A percentile compares a stretch with the other conserved stretches of the same genome.
Conservation (phyloP, 345 rosid genomes). For the Jatropha curcas region DNA sequence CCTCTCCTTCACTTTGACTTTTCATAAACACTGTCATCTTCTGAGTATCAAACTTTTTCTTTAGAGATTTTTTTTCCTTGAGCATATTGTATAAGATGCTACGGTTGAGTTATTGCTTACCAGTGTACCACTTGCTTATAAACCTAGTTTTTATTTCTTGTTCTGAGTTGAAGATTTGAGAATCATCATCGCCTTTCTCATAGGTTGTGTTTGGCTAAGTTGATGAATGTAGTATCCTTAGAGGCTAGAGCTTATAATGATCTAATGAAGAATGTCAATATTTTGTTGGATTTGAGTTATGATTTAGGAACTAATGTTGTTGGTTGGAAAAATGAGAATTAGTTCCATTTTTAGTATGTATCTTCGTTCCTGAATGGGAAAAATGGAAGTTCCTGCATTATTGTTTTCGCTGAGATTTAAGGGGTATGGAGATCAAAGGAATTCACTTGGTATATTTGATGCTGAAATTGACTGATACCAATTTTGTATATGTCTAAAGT, state of each 20-base stretch:
- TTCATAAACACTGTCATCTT: neutral
- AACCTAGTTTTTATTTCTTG: neutral
- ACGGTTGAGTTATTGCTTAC: neutral
- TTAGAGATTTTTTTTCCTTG: neutral
- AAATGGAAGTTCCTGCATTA: too few species aligned
- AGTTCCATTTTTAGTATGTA: too few species aligned
- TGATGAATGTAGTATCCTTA: neutral
- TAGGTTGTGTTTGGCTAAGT: neutral
- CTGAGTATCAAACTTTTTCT: neutral
- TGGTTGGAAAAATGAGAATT: too few species aligned
- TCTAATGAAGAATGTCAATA: neutral
- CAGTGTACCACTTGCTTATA: neutral
- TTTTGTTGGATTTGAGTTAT: conserved; percentile 1
- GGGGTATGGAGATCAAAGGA: neutral
- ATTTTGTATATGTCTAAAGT: neutral
- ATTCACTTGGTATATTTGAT: neutral
- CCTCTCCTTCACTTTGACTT: neutral
- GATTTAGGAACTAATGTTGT: too few species aligned
- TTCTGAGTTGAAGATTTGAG: conserved; percentile 1
- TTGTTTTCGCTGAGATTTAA: neutral
- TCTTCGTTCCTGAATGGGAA: too few species aligned
- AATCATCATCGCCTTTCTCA: neutral
- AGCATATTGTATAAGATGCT: neutral
- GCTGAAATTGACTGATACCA: neutral
- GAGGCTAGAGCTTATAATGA: conserved; percentile 10